These are phyloP conservation scores for Lichtheimia ramosa DNA, from an alignment of 371 early-diverging fungal genomes.

Conservation along the genomic window DNA sequence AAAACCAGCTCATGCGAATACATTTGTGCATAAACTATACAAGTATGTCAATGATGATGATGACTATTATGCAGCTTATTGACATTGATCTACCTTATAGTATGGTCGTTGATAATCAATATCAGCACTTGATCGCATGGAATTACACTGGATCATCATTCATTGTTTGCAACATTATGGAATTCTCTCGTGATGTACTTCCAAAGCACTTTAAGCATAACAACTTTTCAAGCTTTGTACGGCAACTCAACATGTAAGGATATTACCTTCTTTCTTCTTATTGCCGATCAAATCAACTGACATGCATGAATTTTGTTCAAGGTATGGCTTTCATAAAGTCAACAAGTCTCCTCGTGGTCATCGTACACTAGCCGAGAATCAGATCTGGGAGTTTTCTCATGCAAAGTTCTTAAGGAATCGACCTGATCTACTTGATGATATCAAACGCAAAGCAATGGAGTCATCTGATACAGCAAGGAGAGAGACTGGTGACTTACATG, in stretches of 20 bases:
- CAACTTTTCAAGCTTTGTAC: constrained; percentile 86
- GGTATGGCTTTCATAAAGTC: constrained; percentile 89
- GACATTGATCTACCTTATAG: constrained; percentile 25
- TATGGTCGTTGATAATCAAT: constrained; percentile 81
- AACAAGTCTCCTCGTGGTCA: constrained; percentile 86
- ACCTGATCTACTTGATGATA: constrained; percentile 81
- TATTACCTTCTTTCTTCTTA: not conserved
- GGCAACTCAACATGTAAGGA: constrained; percentile 85
- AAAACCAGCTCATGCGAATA: constrained; percentile 25
- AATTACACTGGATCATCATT: constrained; percentile 85
- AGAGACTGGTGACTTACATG: constrained; percentile 72
- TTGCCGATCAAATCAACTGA: not conserved
- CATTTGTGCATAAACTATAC: constrained; percentile 49
- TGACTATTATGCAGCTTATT: not conserved
- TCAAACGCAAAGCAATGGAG: constrained; percentile 87
- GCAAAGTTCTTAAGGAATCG: constrained; percentile 79
- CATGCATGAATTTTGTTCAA: constrained; percentile 12
- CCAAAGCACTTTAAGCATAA: constrained; percentile 88
- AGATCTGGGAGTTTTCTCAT: constrained; percentile 94
- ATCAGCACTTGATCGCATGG: constrained; percentile 85
- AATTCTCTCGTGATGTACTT: constrained; percentile 77
- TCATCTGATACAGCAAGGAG: constrained; percentile 70
- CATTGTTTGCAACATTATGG: constrained; percentile 87
- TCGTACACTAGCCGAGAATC: constrained; percentile 80
- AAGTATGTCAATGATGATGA: constrained; percentile 24